These are phyloP conservation scores for Ilyonectria destructans DNA, from an alignment of 2,329 filamentous ascomycete genomes.

Conservation along the genomic window DNA sequence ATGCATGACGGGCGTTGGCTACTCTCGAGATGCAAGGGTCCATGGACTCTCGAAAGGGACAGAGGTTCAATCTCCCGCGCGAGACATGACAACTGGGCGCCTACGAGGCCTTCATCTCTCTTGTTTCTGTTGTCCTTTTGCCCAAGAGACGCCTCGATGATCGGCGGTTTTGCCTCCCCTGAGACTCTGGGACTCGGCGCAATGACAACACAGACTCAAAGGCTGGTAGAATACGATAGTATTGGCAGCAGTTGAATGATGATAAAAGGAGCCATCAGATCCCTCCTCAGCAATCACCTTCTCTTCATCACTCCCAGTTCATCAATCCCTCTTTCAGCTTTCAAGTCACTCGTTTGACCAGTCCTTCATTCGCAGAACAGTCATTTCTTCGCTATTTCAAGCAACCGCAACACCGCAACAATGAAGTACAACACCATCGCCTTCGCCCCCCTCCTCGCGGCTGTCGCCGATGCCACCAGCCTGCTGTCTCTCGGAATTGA, in stretches of 20 bases:
- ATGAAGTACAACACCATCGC: conserved; percentile 41
- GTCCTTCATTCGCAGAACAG: conserved; percentile 19
- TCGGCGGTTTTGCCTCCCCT: neutral
- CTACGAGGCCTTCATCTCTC: conserved; percentile 12
- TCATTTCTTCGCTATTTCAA: conserved; percentile 17
- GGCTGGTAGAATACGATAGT: neutral
- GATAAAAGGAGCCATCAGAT: conserved; percentile 25
- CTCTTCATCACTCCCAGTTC: conserved; percentile 25
- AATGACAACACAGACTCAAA: neutral
- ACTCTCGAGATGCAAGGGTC: neutral
- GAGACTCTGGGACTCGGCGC: neutral
- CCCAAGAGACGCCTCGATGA: conserved; percentile 4
- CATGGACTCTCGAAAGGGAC: neutral
- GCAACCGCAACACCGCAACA: conserved; percentile 2
- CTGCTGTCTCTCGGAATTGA: conserved; percentile 33
- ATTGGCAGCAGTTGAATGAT: neutral
- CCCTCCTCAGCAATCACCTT: neutral
- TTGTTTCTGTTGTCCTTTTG: conserved; percentile 20
- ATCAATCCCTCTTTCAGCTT: conserved; percentile 33
- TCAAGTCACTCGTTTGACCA: conserved; percentile 36
- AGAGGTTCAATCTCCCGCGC: conserved; percentile 14
- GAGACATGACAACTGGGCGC: conserved; percentile 19
- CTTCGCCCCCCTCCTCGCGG: conserved; percentile 44
- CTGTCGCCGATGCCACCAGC: conserved; percentile 31
- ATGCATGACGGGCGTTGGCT: neutral